Base-by-base conservation (phyloP, 2,329 filamentous ascomycete genomes). In the Sporothrix schenckii region DNA sequence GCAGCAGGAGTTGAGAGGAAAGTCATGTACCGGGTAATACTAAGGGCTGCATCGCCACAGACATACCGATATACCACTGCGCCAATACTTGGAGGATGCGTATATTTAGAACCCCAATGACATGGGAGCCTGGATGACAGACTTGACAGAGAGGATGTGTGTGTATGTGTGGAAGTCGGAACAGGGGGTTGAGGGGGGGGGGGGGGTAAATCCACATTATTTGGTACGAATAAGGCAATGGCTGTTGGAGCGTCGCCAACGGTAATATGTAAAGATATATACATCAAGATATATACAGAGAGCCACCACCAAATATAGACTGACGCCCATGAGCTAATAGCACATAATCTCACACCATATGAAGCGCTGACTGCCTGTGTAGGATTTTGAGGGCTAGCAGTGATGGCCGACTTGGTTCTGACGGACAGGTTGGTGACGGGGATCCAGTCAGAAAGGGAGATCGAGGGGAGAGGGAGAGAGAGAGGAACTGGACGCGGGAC, bases 1-100 rank as follows among this genome's bases (percentile, higher is more conserved):
- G 30, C 30, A 7, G 54, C n/a, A 7, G 39, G 54, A 60, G 6
- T 19, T 30, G 30, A n/a, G 39, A n/a, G 54, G 54, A 39, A 11
- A 60, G 39, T 60, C 54, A 19, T 60, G 54, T 27, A 60, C 54
- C 54, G 54, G 54, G 21, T 60, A 60, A 60, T 60, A 60, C 30
- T 39, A 34, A 60, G 30, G 39, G 54, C 16, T 39, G 39, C 54
- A 60, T 60, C 39, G 21, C 30, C n/a, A 27, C 14, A 30, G 24
- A 16, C 13, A 30, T 30, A 30, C 52, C 52, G 30, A 30, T 30
- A 13, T 6, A 19, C 11, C n/a, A n/a, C 41, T 60, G 30, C 6
- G 30, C 6, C 19, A 19, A 30, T 16, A 21, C 30, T 41, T 41
- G 54, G 16, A 41, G 16, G 24, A 19, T 6, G 4, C 5, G 6